Evolutionary conservation across 192 early-diverging fungal genomes (phyloP).

Genomic region (Haplosporangium gracile): DNA sequence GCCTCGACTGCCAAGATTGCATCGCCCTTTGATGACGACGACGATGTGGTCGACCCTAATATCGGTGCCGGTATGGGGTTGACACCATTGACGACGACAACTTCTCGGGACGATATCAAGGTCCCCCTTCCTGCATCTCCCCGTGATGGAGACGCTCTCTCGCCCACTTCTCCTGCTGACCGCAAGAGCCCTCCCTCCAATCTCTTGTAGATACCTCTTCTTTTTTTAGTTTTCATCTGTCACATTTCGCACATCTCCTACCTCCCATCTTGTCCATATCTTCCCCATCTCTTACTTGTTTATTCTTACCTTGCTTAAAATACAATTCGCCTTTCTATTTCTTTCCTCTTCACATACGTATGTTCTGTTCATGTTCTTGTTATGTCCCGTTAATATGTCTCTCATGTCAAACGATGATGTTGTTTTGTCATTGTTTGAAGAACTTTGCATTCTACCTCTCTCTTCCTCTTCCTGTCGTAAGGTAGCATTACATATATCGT

Average conservation of each 20-base stretch:
- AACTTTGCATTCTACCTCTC: too few relatives aligned
- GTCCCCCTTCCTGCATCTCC: slow-evolving; percentile 21
- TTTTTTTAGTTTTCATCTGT: background rate
- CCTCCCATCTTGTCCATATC: background rate
- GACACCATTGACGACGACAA: background rate
- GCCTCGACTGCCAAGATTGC: slow-evolving; percentile 28
- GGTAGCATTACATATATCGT: background rate
- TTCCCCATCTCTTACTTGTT: background rate
- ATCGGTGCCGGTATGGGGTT: background rate
- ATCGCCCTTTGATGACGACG: slow-evolving; percentile 44
- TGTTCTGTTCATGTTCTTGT: too few relatives aligned
- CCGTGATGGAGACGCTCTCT: background rate
- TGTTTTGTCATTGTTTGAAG: too few relatives aligned
- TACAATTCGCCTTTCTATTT: background rate
- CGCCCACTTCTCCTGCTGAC: slow-evolving; percentile 3
- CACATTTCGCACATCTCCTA: background rate
- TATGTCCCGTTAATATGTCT: too few relatives aligned
- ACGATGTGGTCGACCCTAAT: background rate
- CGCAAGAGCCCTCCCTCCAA: background rate
- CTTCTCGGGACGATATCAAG: slow-evolving; percentile 13
- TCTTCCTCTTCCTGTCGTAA: too few relatives aligned
- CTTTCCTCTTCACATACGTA: too few relatives aligned
- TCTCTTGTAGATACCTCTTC: background rate
- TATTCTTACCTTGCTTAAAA: background rate
- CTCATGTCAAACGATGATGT: too few relatives aligned